Evolutionary conservation across 2,329 filamentous ascomycete species (phyloP), one percentile per base, ranked within the genome.

Genomic region (Sporothrix inflata): DNA sequence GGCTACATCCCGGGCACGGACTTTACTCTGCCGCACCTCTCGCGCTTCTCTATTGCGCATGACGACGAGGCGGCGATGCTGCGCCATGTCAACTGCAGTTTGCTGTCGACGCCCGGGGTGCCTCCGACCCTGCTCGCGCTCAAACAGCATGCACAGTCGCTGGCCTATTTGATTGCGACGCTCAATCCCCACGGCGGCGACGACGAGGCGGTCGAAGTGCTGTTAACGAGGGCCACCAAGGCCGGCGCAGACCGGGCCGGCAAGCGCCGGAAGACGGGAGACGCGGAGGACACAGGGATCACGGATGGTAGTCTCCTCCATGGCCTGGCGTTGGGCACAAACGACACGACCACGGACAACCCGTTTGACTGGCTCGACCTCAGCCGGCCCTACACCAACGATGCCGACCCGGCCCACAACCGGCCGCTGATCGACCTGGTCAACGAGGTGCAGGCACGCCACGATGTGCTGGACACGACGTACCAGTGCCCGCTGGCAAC

Each of bases 301-400:
- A 30, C 45, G 16, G 24, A 55, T 21, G 69, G 51, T 24, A 27
- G 51, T 45, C 67, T 60, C 7, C 51, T 70, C 14, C 67, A 16
- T 21, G 21, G 40, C 4, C 47, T 70, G 19, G 27, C 70, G 51
- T 40, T 61, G 12, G 11, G 21, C 24, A 30, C 60, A 2, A 1
- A 24, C 16, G 55, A 61, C 16, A 47, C 42, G 45, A 8, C 49
- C 4, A 42, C 60, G 24, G 81, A 72, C 80, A 83, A 87, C 71
- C 85, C 86, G 1, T 89, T 87, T 75, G 88, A 90, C 80, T 90
- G 85, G 81, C 81, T 90, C 65, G 84, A 88, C 73, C 81, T 90
- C 4, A 78, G 77, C n/a, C 74, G 73, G 30, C 83, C 84, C 0
- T 90, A 90, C 76, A 74, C 77, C 24, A 87, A 84, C 72, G 80